These are phyloP conservation scores for Rosa chinensis DNA, from an alignment of 306 rosid species.

Conservation along the genomic window DNA sequence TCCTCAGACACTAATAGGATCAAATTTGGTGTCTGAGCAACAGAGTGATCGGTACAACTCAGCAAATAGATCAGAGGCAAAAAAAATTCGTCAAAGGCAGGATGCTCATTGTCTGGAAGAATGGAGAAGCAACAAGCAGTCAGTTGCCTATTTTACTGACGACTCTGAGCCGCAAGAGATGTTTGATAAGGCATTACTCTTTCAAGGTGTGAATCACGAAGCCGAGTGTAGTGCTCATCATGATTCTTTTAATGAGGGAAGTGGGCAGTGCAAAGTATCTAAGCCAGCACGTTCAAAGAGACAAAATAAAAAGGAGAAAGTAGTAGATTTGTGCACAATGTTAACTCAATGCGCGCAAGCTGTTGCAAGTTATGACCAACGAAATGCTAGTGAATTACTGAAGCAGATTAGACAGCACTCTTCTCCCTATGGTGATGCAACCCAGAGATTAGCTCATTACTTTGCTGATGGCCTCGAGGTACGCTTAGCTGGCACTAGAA, in stretches of 20 bases:
- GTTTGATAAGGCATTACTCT: conserved; percentile 35
- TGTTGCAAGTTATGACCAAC: conserved; percentile 29
- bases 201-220: conserved; percentile 6
- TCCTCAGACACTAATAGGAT: background rate
- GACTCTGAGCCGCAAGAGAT: conserved; percentile 30
- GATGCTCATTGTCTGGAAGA: conserved; percentile 15
- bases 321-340: conserved; percentile 38
- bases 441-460: conserved; percentile 44
- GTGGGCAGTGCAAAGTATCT: conserved; percentile 13
- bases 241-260: conserved; percentile 17
- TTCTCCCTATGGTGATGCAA: conserved; percentile 36
- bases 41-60: background rate
- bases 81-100: conserved; percentile 31
- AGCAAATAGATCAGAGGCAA: conserved; percentile 20
- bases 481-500: conserved; percentile 30
- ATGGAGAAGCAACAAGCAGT: conserved; percentile 32
- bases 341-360: conserved; percentile 42
- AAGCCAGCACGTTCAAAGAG: conserved; percentile 4
- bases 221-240: background rate
- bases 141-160: conserved; percentile 23
- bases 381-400: conserved; percentile 25
- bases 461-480: conserved; percentile 45
- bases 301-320: conserved; percentile 2
- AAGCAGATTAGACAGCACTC: conserved; percentile 32
- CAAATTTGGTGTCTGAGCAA: background rate